These are phyloP conservation scores for Aspergillus nomiae DNA, from an alignment of 2,329 filamentous ascomycete species.

Conservation along the genomic window DNA sequence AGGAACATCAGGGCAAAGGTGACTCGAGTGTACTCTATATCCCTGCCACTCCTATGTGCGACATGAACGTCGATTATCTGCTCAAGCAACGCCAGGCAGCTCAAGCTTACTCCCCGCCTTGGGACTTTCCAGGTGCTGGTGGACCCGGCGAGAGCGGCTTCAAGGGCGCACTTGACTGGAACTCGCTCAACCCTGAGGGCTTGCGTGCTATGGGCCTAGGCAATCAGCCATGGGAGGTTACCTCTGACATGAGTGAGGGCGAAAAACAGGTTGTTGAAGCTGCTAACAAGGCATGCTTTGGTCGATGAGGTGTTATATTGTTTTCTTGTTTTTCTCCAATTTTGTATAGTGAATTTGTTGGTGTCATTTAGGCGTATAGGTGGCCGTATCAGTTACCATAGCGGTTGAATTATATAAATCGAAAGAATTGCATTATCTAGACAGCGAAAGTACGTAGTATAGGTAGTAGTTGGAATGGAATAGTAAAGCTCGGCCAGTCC, in stretches of 20 bases:
- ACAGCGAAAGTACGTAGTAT: background rate
- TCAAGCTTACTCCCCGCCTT: conserved; percentile 64
- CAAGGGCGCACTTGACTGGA: conserved; percentile 41
- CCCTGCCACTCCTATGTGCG: conserved; percentile 78
- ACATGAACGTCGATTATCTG: conserved; percentile 71
- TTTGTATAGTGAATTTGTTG: background rate
- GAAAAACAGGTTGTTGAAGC: conserved; percentile 54
- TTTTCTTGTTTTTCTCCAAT: background rate
- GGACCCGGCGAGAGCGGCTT: conserved; percentile 46
- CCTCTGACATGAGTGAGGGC: conserved; percentile 49
- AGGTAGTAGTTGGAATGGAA: background rate
- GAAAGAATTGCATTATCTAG: background rate
- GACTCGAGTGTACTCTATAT: conserved; percentile 91
- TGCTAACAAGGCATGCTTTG: conserved; percentile 59
- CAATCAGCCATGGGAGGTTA: conserved; percentile 51
- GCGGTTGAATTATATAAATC: background rate
- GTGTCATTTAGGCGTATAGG: background rate
- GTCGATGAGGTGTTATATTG: conserved; percentile 1
- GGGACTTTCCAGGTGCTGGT: conserved; percentile 67
- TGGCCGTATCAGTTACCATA: background rate
- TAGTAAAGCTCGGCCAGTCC: background rate
- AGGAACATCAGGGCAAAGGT: conserved; percentile 66
- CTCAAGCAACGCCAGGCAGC: conserved; percentile 72
- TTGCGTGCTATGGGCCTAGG: conserved; percentile 59
- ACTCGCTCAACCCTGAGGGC: conserved; percentile 48